Conservation (phyloP, 139 green algal genomes). For the Closterium sp. region DNA sequence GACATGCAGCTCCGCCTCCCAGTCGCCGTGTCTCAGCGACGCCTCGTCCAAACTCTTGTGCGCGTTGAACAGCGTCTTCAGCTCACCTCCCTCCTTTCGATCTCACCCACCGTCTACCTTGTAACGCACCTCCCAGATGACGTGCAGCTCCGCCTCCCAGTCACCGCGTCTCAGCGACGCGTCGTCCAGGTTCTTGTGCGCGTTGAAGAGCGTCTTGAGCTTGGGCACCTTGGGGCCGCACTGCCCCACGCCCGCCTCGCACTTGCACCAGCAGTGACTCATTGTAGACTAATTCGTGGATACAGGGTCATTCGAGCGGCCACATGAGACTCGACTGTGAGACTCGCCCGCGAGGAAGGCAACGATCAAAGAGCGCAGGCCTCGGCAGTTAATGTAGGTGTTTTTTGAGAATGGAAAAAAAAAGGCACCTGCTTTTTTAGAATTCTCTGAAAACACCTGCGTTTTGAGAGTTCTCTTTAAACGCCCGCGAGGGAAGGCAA, state of each 20-base stretch:
- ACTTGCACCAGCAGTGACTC: slow-evolving; percentile 35
- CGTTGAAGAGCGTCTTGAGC: slow-evolving; percentile 26
- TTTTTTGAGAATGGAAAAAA: too few relatives aligned
- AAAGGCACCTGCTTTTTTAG: too few relatives aligned
- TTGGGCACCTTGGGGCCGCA: slow-evolving; percentile 35
- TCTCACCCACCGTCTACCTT: too few relatives aligned
- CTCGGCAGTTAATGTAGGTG: too few relatives aligned
- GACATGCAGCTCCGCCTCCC: slow-evolving; percentile 14
- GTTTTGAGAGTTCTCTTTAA: too few relatives aligned
- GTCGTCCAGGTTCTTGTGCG: slow-evolving; percentile 20
- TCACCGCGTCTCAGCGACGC: neutral
- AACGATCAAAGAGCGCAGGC: too few relatives aligned
- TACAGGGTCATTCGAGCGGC: too few relatives aligned
- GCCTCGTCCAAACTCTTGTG: slow-evolving; percentile 12
- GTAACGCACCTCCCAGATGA: slow-evolving; percentile 19
- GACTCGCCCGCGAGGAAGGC: too few relatives aligned
- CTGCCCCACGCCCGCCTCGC: slow-evolving; percentile 30
- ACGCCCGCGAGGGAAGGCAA: too few relatives aligned
- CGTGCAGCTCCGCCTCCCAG: slow-evolving; percentile 14
- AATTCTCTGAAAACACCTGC: too few relatives aligned
- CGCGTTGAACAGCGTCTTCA: slow-evolving; percentile 25
- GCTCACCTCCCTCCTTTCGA: slow-evolving; percentile 13
- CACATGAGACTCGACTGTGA: too few relatives aligned
- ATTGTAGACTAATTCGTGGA: too few relatives aligned
- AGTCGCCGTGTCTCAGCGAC: neutral